phyloP scores from a whole-genome alignment of 257 asterid genomes.

The Nicotiana benthamiana region DNA sequence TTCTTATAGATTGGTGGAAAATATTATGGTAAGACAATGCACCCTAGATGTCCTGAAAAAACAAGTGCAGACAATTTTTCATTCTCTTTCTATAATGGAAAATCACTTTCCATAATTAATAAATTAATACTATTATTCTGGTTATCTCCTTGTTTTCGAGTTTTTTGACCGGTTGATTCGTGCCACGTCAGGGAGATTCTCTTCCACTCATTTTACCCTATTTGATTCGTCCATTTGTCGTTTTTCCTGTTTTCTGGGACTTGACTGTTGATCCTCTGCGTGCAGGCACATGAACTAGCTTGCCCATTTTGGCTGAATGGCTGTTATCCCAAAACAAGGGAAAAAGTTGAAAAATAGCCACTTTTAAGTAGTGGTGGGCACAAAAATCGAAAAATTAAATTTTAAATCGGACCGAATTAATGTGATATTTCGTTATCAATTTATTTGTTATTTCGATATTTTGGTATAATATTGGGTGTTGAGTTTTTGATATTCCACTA shows the following conservation, averaged over 20 bases:
- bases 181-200: conserved; percentile 26
- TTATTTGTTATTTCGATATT: no score
- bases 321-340: no score
- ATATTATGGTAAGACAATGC: background rate
- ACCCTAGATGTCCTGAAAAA: background rate
- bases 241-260: background rate
- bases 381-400: no score
- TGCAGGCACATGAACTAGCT: background rate
- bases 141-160: conserved; percentile 6
- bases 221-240: conserved; percentile 16
- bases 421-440: no score
- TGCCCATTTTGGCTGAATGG: no score
- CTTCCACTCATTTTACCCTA: conserved; percentile 33
- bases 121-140: background rate
- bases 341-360: no score
- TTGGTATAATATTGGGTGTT: no score
- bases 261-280: background rate
- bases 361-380: no score
- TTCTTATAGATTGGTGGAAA: background rate
- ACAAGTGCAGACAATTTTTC: background rate
- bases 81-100: background rate
- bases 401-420: no score
- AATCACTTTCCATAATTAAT: background rate
- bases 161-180: conserved; percentile 9
- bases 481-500: no score